Evolutionary conservation across 441 rosid genomes (phyloP).

Genomic region (Rhodomyrtus psidioides): DNA sequence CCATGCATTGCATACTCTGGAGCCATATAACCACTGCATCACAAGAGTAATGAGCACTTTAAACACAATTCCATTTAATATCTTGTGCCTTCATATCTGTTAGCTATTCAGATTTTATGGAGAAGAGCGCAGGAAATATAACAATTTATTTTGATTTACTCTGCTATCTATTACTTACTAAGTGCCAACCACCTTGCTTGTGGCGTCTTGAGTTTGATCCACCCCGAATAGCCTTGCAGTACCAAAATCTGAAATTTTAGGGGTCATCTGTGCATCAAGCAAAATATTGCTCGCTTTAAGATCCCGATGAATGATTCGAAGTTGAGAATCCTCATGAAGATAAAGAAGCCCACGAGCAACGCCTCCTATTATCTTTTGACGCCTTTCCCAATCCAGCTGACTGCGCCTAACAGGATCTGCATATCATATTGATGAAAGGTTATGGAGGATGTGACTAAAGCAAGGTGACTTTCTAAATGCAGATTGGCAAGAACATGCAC

Average conservation of each 20-base stretch:
- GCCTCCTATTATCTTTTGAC: background rate
- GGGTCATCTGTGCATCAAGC: background rate
- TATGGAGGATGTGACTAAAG: background rate
- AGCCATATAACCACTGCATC: background rate
- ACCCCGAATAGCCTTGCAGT: background rate
- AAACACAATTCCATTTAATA: background rate
- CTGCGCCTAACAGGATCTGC: background rate
- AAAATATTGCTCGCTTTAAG: background rate
- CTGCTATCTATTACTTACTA: background rate
- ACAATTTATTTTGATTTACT: background rate
- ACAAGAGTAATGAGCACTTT: background rate
- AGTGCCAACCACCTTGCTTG: background rate
- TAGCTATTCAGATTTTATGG: background rate
- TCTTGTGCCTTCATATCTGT: accelerated
- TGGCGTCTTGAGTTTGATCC: background rate
- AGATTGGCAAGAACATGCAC: background rate
- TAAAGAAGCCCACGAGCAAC: background rate
- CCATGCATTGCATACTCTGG: background rate
- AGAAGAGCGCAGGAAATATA: background rate
- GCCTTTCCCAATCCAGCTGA: background rate
- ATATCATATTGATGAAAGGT: background rate
- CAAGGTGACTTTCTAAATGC: background rate
- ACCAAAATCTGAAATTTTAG: background rate
- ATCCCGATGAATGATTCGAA: background rate
- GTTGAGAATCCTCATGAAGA: background rate